Evolutionary conservation across 306 rosid genomes (phyloP), one percentile per base, ranked within the genome.

Genomic region (Cicer yamashitae): DNA sequence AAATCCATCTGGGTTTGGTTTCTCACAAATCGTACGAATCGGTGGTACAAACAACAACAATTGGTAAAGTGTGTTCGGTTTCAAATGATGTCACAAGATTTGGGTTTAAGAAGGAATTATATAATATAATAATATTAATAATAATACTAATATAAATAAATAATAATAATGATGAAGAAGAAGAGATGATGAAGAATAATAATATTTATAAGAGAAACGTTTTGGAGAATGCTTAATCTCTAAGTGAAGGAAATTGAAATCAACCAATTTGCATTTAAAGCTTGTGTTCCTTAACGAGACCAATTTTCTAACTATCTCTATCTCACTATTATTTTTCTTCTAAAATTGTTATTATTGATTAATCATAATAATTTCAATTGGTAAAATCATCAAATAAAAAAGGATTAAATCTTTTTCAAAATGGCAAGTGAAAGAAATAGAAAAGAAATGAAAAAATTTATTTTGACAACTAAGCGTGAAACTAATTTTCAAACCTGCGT

Each of bases 241-340:
- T 18, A 89, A 89, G 96, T 15, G 47, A 70, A 79, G 84, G 70
- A 78, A 86, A 58, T 39, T 20, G 77, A 62, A 51, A 82, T 86
- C 96, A 83, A 91, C 97, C 93, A 90, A 86, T 89, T 86, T 85
- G 86, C 98, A 94, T 91, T 90, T 86, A 94, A 88, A 75, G 97
- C 93, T 80, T 46, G 17, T 51, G 64, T 73, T 81, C 60, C 84
- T 84, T 76, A 43, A 73, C 44, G 50, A 56, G 41, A 71, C 50
- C 81, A 74, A 72, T 34, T 67, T 25, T 64, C 15, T 60, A 65
- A 25, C 14, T 20, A 1, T 54, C 71, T 71, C 40, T 43, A 12
- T 51, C 37, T 62, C 7, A 53, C 71, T 81, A 37, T 52, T 73
- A 44, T 41, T 30, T 40, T 15, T 30, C 67, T 46, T 58, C n/a